Percentiles rank a stretch among this genome's conserved stretches.
phyloP scores from a whole-genome alignment of 192 early-diverging fungal species.

The Podila epicladia region DNA sequence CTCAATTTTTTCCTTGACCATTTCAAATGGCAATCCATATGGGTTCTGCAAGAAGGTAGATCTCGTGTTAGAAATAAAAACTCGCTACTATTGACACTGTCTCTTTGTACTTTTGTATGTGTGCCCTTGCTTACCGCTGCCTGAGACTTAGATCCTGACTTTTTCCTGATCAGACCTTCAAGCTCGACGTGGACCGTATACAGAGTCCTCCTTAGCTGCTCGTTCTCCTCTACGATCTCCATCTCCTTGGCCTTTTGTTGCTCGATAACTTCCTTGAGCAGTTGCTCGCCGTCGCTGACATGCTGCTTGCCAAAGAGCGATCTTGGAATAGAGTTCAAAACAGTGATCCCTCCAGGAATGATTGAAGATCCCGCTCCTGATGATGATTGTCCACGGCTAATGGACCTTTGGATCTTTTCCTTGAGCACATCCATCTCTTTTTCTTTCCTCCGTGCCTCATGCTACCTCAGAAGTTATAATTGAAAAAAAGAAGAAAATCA shows the following conservation, averaged over 20 bases:
- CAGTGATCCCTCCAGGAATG: constrained; percentile 35
- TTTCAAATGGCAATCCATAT: constrained; percentile 44
- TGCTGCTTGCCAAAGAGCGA: constrained; percentile 25
- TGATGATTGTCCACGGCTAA: constrained; percentile 27
- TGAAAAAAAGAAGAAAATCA: not conserved
- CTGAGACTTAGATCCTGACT: constrained; percentile 13
- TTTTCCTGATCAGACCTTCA: constrained; percentile 37
- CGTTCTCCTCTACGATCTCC: constrained; percentile 49
- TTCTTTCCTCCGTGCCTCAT: constrained; percentile 57
- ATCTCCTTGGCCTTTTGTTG: constrained; percentile 48
- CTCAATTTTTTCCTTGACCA: constrained; percentile 41
- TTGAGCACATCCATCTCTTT: constrained; percentile 55
- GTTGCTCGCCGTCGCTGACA: constrained; percentile 18
- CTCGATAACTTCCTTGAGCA: constrained; percentile 45
- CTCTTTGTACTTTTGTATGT: not conserved
- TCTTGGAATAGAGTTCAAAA: constrained; percentile 31
- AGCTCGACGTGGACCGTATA: constrained; percentile 52
- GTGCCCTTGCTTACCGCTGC: constrained; percentile 10
- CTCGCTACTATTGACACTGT: too few species aligned
- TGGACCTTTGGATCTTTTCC: constrained; percentile 56
- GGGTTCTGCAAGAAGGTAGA: constrained; percentile 5
- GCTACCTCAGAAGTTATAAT: constrained; percentile 23
- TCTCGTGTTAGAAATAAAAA: too few species aligned
- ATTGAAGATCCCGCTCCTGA: constrained; percentile 10
- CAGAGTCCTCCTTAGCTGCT: constrained; percentile 47